Evolutionary conservation across 192 early-diverging fungal genomes (phyloP), one percentile per base, ranked within the genome.

Genomic region (Podila minutissima): DNA sequence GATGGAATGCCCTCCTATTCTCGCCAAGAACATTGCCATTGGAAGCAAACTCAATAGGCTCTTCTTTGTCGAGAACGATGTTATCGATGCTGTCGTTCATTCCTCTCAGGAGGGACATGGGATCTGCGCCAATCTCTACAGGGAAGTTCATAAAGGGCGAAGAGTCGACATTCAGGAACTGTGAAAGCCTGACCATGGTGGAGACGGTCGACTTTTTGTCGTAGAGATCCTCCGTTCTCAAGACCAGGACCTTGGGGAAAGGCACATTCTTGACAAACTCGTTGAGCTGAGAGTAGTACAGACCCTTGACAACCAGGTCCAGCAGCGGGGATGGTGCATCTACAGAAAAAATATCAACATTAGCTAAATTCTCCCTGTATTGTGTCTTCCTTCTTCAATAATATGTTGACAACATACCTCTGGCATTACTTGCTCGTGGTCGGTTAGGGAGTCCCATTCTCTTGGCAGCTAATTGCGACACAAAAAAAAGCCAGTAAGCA

Each of bases 371-470:
- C 9, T 12, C 38, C 9, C 11, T 41, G 38, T 13, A 29, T 41
- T 41, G 33, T 41, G 38, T 41, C 11, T 41, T 2, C 9, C 11
- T 41, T 12, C 9, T 12, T 41, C 38, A 12, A 41, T 41, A 3
- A 41, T 41, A 12, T 12, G 12, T 41, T 26, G 15, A 13, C 15
- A 35, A 7, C 24, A 57, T 73, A 81, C 77, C 77, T 59, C 77
- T 68, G 38, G 77, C 71, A 60, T 81, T 81, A 33, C 33, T 69
- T 20, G 71, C 55, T 31, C 77, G 62, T 53, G 77, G 77, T 11
- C 77, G 77, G n/a, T 81, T 81, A 35, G 77, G 77, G 10, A 81
- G 71, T 24, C 71, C 71, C 77, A 81, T 81, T 28, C 77, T 66
- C 48, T 81, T 81, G 11, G 77, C 71, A 64, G 77, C 77, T 81